These are phyloP conservation scores for Puccinia polysora DNA, from an alignment of 1,284 basidiomycete genomes.

Conservation along the genomic window DNA sequence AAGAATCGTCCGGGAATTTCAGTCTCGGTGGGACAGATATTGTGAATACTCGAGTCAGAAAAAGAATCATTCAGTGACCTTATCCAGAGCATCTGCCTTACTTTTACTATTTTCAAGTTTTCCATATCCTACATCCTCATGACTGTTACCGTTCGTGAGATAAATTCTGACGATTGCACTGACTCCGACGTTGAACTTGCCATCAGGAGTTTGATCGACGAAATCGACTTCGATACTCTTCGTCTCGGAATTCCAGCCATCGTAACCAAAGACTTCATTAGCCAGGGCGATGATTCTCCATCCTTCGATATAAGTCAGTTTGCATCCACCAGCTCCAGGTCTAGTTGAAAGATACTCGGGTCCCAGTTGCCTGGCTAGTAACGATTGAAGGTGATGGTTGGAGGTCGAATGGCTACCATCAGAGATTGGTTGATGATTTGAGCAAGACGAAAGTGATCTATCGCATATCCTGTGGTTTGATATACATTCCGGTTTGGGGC, in stretches of 20 bases:
- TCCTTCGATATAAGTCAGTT: constrained; percentile 90
- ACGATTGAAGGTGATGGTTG: constrained; percentile 19
- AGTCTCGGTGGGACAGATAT: neutral
- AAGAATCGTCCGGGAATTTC: neutral
- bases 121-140: constrained; percentile 92
- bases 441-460: too few relatives aligned
- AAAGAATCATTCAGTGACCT: constrained; percentile 60
- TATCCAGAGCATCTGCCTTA: constrained; percentile 82
- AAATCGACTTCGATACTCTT: constrained; percentile 68
- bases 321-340: constrained; percentile 58
- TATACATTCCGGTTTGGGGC: too few relatives aligned
- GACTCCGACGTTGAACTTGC: constrained; percentile 69
- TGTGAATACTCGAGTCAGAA: constrained; percentile 43
- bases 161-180: constrained; percentile 82
- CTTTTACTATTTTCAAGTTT: constrained; percentile 75
- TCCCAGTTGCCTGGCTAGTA: constrained; percentile 27
- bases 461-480: too few relatives aligned
- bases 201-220: constrained; percentile 52
- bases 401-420: too few relatives aligned
- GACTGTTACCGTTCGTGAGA: constrained; percentile 77
- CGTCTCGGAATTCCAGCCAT: constrained; percentile 89
- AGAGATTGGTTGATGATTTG: too few relatives aligned
- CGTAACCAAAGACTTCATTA: constrained; percentile 97
- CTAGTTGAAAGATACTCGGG: constrained; percentile 31
- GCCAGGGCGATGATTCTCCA: constrained; percentile 96